phyloP scores from a whole-genome alignment of 73 alveolate genomes.

The Tetrahymena thermophila region DNA sequence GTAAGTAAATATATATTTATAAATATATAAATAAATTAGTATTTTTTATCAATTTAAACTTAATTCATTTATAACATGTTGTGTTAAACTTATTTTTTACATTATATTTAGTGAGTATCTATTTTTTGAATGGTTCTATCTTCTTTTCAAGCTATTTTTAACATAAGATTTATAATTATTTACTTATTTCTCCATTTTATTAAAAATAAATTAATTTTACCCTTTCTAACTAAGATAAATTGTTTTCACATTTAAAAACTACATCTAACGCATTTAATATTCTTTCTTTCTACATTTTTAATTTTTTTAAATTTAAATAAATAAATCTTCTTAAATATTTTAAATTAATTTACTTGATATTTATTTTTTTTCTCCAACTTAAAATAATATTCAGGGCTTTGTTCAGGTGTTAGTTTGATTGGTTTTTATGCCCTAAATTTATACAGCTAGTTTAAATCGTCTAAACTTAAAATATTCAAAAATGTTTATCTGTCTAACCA shows the following conservation, averaged over 20 bases:
- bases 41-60: too few species aligned
- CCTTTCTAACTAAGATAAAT: background rate
- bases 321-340: background rate
- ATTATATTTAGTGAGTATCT: background rate
- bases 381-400: background rate
- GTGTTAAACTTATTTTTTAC: background rate
- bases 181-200: background rate
- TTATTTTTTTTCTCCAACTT: background rate
- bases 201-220: background rate
- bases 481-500: background rate
- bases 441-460: background rate
- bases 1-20: background rate
- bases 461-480: background rate
- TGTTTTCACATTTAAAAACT: background rate
- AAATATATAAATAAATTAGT: too few species aligned
- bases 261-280: background rate
- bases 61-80: background rate
- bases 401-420: background rate
- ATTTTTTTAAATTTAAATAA: background rate
- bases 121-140: background rate
- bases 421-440: background rate
- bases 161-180: background rate
- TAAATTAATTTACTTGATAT: background rate
- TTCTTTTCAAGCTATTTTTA: background rate
- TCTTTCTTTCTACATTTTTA: background rate